These are phyloP conservation scores for Lecanicillium sp. DNA, from an alignment of 2,329 filamentous ascomycete species.

Conservation along the genomic window DNA sequence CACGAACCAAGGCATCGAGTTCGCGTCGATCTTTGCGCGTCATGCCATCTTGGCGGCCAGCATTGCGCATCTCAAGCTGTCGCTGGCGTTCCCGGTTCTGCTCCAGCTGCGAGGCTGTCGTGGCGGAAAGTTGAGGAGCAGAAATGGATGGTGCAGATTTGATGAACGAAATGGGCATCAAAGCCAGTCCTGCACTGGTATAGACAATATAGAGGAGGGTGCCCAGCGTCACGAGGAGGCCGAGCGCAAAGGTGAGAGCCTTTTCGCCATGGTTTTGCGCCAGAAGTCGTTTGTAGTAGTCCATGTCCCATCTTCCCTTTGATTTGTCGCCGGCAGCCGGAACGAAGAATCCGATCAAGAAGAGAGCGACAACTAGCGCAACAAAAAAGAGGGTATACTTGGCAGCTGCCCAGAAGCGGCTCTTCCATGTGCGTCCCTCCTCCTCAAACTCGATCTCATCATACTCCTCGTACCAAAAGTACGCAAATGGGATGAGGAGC, in stretches of 20 bases:
- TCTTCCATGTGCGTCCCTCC: constrained; percentile 62
- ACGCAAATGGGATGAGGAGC: constrained; percentile 85
- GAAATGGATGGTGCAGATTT: constrained; percentile 85
- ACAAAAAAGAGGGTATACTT: constrained; percentile 90
- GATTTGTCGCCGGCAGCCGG: constrained; percentile 64
- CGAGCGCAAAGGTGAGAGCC: constrained; percentile 81
- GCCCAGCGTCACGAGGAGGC: constrained; percentile 80
- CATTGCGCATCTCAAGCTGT: constrained; percentile 79
- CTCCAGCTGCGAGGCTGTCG: constrained; percentile 72
- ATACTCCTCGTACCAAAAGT: constrained; percentile 98
- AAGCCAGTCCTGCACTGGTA: constrained; percentile 78
- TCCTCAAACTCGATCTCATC: constrained; percentile 86
- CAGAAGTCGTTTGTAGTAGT: constrained; percentile 83
- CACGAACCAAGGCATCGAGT: constrained; percentile 75
- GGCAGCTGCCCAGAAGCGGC: constrained; percentile 72
- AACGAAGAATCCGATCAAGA: constrained; percentile 90
- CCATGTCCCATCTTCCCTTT: constrained; percentile 67
- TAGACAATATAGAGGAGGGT: constrained; percentile 83
- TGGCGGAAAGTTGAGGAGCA: constrained; percentile 67
- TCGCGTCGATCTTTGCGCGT: constrained; percentile 82
- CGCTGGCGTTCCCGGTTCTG: constrained; percentile 86
- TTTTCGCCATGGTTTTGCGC: constrained; percentile 79
- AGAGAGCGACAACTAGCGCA: constrained; percentile 69
- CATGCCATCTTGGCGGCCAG: constrained; percentile 66
- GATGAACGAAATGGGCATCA: constrained; percentile 85